phyloP scores from a whole-genome alignment of 2,329 filamentous ascomycete genomes.

The Cadophora malorum region DNA sequence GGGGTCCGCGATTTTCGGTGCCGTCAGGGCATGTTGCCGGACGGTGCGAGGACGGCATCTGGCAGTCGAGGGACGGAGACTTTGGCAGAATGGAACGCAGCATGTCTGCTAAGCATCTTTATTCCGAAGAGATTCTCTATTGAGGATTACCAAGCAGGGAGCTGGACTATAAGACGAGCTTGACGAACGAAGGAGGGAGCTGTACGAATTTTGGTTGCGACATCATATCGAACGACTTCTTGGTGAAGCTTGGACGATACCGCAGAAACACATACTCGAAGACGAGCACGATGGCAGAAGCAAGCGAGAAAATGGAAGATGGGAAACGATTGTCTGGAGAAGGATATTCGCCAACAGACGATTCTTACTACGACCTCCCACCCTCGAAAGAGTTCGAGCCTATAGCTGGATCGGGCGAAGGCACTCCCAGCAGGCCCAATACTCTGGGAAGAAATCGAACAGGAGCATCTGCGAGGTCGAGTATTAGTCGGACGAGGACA shows the following conservation, averaged over 20 bases:
- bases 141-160: slow-evolving; percentile 15
- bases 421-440: slow-evolving; percentile 23
- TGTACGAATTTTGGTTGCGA: background rate
- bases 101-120: slow-evolving; percentile 9
- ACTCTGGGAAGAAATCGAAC: slow-evolving; percentile 21
- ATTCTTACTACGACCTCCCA: slow-evolving; percentile 22
- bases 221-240: background rate
- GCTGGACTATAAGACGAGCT: slow-evolving; percentile 6
- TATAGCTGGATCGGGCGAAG: slow-evolving; percentile 27
- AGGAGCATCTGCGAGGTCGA: background rate
- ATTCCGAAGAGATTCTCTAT: background rate
- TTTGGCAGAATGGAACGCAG: background rate
- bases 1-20: background rate
- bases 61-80: background rate
- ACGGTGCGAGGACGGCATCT: background rate
- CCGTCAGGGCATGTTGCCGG: slow-evolving; percentile 1
- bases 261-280: background rate
- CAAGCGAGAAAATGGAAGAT: slow-evolving; percentile 20
- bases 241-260: background rate
- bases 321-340: slow-evolving; percentile 17
- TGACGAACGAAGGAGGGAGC: background rate
- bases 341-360: slow-evolving; percentile 20
- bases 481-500: slow-evolving; percentile 36
- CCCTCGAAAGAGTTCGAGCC: slow-evolving; percentile 36
- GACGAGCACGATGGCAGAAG: slow-evolving; percentile 14